phyloP scores from a whole-genome alignment of 78 protist genomes.

The Dictyostelium purpureum region DNA sequence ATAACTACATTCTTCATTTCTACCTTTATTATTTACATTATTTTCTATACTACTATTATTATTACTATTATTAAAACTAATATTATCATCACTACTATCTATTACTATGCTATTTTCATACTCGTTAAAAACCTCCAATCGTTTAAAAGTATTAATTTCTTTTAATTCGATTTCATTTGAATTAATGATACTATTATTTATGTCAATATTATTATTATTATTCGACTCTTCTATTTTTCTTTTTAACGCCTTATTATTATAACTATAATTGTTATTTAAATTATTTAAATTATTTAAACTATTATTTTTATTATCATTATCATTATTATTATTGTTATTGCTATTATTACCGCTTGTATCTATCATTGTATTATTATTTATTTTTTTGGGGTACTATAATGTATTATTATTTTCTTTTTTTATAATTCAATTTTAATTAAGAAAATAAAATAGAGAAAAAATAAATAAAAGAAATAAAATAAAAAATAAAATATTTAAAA shows the following conservation, averaged over 20 bases:
- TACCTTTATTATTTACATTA: neutral
- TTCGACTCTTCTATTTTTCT: neutral
- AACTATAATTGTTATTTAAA: neutral
- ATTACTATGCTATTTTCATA: no score
- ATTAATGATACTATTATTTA: neutral
- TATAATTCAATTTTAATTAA: neutral
- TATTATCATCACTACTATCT: no score
- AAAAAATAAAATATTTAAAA: neutral
- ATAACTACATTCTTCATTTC: neutral
- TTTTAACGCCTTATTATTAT: neutral
- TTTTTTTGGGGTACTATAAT: neutral
- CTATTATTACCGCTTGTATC: neutral
- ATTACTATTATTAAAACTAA: neutral
- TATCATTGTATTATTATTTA: neutral
- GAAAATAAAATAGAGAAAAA: neutral
- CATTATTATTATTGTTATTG: neutral
- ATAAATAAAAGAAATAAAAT: neutral
- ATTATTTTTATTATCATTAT: neutral
- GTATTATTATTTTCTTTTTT: neutral
- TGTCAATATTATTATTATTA: neutral
- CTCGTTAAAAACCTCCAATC: no score
- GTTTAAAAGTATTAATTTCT: neutral
- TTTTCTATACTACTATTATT: neutral
- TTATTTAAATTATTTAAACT: neutral
- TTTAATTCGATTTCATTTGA: neutral